Conservation (phyloP, 805 yeast species). For the Ogataea haglerorum region DNA sequence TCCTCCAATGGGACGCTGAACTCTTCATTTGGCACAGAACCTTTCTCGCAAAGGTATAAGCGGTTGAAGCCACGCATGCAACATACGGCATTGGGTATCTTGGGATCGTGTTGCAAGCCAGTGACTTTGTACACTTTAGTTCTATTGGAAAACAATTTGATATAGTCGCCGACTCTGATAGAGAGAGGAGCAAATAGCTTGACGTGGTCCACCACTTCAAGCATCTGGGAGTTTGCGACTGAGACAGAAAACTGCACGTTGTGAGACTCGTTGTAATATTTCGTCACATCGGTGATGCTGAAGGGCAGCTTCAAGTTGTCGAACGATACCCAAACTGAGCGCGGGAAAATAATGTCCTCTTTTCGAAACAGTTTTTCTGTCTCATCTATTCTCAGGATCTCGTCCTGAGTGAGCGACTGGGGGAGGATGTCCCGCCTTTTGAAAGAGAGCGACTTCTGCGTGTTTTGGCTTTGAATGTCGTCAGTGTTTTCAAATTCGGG, state of each 20-base stretch:
- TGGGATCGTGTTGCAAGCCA: constrained; percentile 38
- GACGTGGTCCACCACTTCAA: constrained; percentile 31
- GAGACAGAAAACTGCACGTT: constrained; percentile 1
- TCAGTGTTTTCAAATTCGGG: constrained; percentile 12
- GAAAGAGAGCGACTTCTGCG: background rate
- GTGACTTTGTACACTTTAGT: constrained; percentile 39
- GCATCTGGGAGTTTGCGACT: constrained; percentile 13
- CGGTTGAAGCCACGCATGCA: constrained; percentile 64
- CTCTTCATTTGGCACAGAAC: constrained; percentile 16
- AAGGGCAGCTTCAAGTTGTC: constrained; percentile 13
- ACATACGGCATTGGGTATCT: constrained; percentile 31
- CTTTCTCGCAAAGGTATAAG: constrained; percentile 36
- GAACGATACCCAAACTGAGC: constrained; percentile 16
- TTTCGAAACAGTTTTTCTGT: background rate
- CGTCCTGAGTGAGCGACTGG: background rate
- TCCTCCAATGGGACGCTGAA: constrained; percentile 27
- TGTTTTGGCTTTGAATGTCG: constrained; percentile 7
- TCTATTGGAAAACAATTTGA: constrained; percentile 34
- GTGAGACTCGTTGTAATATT: background rate
- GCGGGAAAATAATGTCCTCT: constrained; percentile 8
- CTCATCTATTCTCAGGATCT: constrained; percentile 8
- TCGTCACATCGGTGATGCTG: constrained; percentile 6
- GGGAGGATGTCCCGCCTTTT: background rate
- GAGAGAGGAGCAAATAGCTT: constrained; percentile 44
- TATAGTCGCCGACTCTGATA: constrained; percentile 53